A percentile compares a stretch with the other conserved stretches of the same genome.
These are phyloP conservation scores for Clitopilus passeckerianus DNA, from an alignment of 768 basidiomycete genomes.

Conservation along the genomic window DNA sequence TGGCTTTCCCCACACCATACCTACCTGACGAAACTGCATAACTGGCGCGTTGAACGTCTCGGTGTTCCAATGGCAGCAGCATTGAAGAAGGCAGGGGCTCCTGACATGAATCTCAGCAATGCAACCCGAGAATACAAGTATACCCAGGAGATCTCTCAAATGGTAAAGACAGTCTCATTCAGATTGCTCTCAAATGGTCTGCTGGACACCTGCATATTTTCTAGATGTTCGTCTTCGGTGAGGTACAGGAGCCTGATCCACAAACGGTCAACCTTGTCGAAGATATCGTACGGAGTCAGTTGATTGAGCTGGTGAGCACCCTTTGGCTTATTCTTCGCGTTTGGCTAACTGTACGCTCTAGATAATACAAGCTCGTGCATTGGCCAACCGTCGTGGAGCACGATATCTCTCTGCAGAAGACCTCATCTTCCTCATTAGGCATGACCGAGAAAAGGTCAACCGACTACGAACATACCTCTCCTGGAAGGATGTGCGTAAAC, in stretches of 20 bases:
- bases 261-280: slow-evolving; percentile 94
- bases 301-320: slow-evolving; percentile 76
- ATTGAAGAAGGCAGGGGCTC: slow-evolving; percentile 5
- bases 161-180: slow-evolving; percentile 44
- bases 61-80: not conserved
- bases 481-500: slow-evolving; percentile 96
- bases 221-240: slow-evolving; percentile 96
- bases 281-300: slow-evolving; percentile 86
- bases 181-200: not conserved
- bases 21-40: not conserved
- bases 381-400: slow-evolving; percentile 78
- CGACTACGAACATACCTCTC: slow-evolving; percentile 88
- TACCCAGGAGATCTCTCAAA: slow-evolving; percentile 88
- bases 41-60: not conserved
- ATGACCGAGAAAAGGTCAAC: slow-evolving; percentile 93
- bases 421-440: slow-evolving; percentile 92
- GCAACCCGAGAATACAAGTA: slow-evolving; percentile 74
- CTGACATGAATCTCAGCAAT: slow-evolving; percentile 9
- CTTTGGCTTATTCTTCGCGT: not conserved
- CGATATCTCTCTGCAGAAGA: slow-evolving; percentile 90
- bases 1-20: too few species aligned
- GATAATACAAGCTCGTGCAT: slow-evolving; percentile 87
- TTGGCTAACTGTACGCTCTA: slow-evolving; percentile 17
- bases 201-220: slow-evolving; percentile 1
- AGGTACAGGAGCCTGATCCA: slow-evolving; percentile 83